Base-by-base conservation (phyloP, 208 protist genomes). In the Leishmania aethiopica region DNA sequence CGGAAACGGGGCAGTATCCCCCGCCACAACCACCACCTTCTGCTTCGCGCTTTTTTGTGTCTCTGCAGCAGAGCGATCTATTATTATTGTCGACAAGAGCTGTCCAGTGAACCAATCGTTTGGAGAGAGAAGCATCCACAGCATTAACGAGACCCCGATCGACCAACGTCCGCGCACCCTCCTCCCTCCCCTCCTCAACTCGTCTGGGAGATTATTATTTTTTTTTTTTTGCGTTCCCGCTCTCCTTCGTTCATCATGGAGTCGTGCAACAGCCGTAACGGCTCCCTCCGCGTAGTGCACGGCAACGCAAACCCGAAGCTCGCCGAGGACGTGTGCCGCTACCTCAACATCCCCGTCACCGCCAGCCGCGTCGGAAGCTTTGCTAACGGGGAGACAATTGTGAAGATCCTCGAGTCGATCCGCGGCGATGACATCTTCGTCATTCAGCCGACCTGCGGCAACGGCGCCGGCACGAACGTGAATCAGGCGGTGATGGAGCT, bases 401-500 rank as follows among this genome's bases (percentile, higher is more conserved):
- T 98, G 25, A 95, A 95, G 81, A 92, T 98, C 78, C 82, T 95
- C 42, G 91, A 96, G 75, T 96, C 93, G 3, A 95, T 97, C 72
- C 93, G 95, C 55, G 95, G 95, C 62, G 95, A 98, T 78, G 99
- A 99, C 86, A 90, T 99, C 66, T 99, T 98, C 84, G 94, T 99
- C 32, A 94, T 99, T 62, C 97, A 99, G 84, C 90, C 97, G 15
- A 99, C 98, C 7, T 99, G 96, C 81, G 80, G 96, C 88, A 96
- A 96, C 82, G 86, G 84, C 40, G 77, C 87, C 55, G 89, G 78
- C 84, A 85, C 81, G 35, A 96, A 97, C 83, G 95, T 98, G 42
- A 98, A 99, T 86, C 92, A 97, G 78, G 90, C 95, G 8, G 93
- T 99, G 62, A 99, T 99, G 98, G 98, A 99, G 84, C 89, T 99